phyloP scores from a whole-genome alignment of 169 alveolate species.

The Eimeria zaria region DNA sequence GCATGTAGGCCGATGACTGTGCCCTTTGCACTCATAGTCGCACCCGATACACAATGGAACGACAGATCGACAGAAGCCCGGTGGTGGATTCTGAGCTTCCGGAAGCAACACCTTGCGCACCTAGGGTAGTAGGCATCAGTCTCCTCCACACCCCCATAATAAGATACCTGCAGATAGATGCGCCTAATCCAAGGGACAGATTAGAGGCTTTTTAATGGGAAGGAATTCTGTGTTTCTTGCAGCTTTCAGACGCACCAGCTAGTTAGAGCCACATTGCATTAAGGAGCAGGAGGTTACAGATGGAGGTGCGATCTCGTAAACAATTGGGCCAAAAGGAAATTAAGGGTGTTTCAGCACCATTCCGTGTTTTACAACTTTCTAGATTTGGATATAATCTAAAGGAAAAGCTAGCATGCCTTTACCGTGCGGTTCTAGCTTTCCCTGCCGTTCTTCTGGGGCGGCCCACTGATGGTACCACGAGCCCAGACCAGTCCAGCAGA shows the following conservation, averaged over 20 bases:
- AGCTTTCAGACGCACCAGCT: not conserved
- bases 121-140: not conserved
- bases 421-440: not conserved
- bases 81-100: not conserved
- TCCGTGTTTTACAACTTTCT: not conserved
- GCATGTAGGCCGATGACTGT: not conserved
- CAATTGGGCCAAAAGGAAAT: not conserved
- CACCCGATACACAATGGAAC: not conserved
- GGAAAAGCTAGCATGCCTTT: not conserved
- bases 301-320: not conserved
- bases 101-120: not conserved
- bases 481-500: conserved; percentile 35
- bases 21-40: not conserved
- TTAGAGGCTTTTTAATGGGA: not conserved
- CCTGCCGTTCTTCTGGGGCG: not conserved
- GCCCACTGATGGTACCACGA: not conserved
- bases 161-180: not conserved
- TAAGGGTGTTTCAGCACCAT: not conserved
- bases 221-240: not conserved
- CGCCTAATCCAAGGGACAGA: not conserved
- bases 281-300: not conserved
- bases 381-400: not conserved
- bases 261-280: not conserved
- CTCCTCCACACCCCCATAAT: not conserved
- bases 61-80: not conserved